Evolutionary conservation across 305 asterid species (phyloP), one percentile per base, ranked within the genome.

Genomic region (Striga hermonthica): DNA sequence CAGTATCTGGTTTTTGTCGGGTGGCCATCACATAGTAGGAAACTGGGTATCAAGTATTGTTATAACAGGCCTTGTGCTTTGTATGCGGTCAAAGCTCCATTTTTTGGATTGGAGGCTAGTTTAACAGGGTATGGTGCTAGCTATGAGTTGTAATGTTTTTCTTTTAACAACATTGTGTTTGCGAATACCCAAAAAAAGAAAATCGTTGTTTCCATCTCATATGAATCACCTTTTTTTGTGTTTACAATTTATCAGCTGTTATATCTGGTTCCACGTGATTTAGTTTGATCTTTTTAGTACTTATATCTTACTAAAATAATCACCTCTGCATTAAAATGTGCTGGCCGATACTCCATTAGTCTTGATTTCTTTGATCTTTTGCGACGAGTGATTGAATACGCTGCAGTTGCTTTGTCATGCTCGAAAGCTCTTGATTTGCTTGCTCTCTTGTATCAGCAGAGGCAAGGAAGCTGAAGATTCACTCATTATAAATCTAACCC

Each of bases 31-130:
- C 80, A 81, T 80, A 66, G 56, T 62, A 84, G 99, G 74, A 93
- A 93, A 75, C 79, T 90, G 67, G 97, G 97, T 56, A 93, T 93
- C 70, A 88, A 73, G 68, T 85, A 83, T 77, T 90, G 99, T 84
- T 82, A 73, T 48, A 93, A 93, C 62, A 86, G 99, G 83, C 87
- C 89, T 40, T 90, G 96, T 72, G 87, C 92, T 34, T 82, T 93
- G 74, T 90, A 93, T 78, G 89, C 95, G 39, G 92, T 88, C 75
- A 73, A 73, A 81, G 88, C 86, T 54, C 95, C 99, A 11, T 66
- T 58, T 35, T 80, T 77, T 22, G 79, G 77, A 77, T 75, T 79
- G 35, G 80, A 83, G 64, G 55, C 78, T 61, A 38, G 70, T 67
- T 72, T 57, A 49, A 74, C 79, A 15, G 65, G 82, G 96, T 86